Evolutionary conservation across 1,284 basidiomycete species (phyloP), one percentile per base, ranked within the genome.

Genomic region (Tilletia indica): DNA sequence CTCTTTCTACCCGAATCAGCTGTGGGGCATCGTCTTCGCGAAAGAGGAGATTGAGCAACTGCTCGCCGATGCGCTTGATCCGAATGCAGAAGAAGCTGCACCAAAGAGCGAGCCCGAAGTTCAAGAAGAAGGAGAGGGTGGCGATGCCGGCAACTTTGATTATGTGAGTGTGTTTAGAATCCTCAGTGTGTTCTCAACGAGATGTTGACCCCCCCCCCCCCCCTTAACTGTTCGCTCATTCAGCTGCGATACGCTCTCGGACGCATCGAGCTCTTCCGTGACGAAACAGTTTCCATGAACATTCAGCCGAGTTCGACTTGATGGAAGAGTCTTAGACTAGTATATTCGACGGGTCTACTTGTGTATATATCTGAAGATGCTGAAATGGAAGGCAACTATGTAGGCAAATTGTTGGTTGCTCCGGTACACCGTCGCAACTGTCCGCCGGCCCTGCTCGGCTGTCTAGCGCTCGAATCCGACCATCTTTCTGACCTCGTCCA

Each of bases 401-500:
- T 45, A 45, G 6, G 6, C 42, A 14, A 45, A 9, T 45, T 11
- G n/a, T 45, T 45, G 1, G 3, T 14, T 45, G 42, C 42, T 45
- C 47, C 12, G 12, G 47, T 48, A n/a, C 47, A 11, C 47, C 12
- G n/a, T n/a, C n/a, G 11, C 47, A 48, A 48, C n/a, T 48, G 47
- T 12, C n/a, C 47, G 42, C 14, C 42, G 9, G 42, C 42, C 42
- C 42, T 9, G 42, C 14, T 14, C 42, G 14, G 42, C 14, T 45
- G 42, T 45, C 21, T 63, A 56, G 21, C 34, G 36, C 67, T 19
- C 45, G 73, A 95, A 83, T 0, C 94, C 94, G 45, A 94, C 84
- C 21, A 88, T 87, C 67, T 79, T 83, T 76, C 91, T 88, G 1
- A 96, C 92, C 74, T 90, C 87, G 48, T 78, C 78, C 87, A 97